phyloP scores from a whole-genome alignment of 1,139 yeast species.

The Geotrichum candidum region DNA sequence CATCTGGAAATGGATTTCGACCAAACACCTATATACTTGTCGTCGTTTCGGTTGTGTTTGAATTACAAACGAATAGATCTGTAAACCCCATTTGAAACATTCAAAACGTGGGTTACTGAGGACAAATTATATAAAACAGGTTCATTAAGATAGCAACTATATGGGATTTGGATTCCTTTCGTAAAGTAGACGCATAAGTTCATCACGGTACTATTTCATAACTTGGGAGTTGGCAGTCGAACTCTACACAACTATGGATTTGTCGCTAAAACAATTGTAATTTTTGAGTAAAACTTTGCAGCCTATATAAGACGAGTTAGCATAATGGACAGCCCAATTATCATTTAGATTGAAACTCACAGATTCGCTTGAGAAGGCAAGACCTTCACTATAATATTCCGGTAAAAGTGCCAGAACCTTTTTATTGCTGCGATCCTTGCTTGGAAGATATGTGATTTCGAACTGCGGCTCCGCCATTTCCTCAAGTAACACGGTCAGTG shows the following conservation, averaged over 20 bases:
- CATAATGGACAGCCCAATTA: background rate
- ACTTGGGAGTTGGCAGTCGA: background rate
- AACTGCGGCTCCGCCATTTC: conserved; percentile 2
- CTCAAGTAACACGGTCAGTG: conserved; percentile 8
- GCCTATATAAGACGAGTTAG: conserved; percentile 12
- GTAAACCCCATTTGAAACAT: too few relatives aligned
- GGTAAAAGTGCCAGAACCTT: conserved; percentile 11
- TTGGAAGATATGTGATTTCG: conserved; percentile 13
- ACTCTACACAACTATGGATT: background rate
- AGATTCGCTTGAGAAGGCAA: conserved; percentile 12
- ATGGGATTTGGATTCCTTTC: background rate
- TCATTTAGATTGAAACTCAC: conserved; percentile 2
- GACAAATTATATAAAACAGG: too few relatives aligned
- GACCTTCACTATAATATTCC: conserved; percentile 12
- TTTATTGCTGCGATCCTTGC: conserved; percentile 1
- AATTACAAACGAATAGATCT: too few relatives aligned
- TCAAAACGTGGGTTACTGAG: too few relatives aligned
- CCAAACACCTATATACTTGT: too few relatives aligned
- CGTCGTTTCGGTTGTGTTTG: too few relatives aligned
- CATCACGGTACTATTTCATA: background rate
- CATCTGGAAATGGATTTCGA: too few relatives aligned
- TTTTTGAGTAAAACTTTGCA: conserved; percentile 13
- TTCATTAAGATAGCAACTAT: too few relatives aligned
- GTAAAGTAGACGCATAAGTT: background rate
- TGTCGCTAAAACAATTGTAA: conserved; percentile 3